phyloP scores from a whole-genome alignment of 495 filamentous ascomycete genomes.

The Annulohypoxylon bovei region DNA sequence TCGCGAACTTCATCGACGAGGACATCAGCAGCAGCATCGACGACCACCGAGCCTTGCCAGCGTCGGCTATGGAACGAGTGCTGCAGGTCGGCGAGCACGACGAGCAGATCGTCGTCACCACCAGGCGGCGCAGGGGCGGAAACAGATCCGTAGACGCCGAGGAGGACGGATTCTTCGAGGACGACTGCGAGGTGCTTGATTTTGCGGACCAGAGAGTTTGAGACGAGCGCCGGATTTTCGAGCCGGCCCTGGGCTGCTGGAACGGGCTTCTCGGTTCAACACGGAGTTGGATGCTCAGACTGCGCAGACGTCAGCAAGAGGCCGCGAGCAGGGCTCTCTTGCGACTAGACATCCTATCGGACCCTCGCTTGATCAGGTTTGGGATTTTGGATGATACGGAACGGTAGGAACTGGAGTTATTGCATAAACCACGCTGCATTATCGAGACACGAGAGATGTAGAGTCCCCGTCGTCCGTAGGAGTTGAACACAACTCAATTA shows the following conservation, averaged over 20 bases:
- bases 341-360: conserved; percentile 23
- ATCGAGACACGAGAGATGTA: conserved; percentile 36
- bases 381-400: conserved; percentile 24
- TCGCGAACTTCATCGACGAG: conserved; percentile 61
- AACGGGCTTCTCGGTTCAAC: conserved; percentile 33
- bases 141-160: conserved; percentile 58
- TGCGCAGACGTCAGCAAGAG: conserved; percentile 25
- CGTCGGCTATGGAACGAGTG: conserved; percentile 66
- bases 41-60: conserved; percentile 61
- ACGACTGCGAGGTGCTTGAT: conserved; percentile 92
- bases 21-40: conserved; percentile 62
- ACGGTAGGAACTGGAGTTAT: conserved; percentile 42
- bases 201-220: conserved; percentile 87
- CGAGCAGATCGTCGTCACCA: conserved; percentile 83
- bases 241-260: conserved; percentile 31
- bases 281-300: conserved; percentile 36
- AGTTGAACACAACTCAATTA: conserved; percentile 43
- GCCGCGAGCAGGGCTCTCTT: conserved; percentile 11
- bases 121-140: conserved; percentile 71
- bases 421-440: conserved; percentile 42
- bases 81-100: conserved; percentile 70
- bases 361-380: conserved; percentile 37
- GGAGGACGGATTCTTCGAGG: conserved; percentile 91
- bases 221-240: conserved; percentile 38
- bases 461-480: conserved; percentile 24